These are phyloP conservation scores for Aureobasidium mangrovei DNA, from an alignment of 2,329 filamentous ascomycete species.

Conservation along the genomic window DNA sequence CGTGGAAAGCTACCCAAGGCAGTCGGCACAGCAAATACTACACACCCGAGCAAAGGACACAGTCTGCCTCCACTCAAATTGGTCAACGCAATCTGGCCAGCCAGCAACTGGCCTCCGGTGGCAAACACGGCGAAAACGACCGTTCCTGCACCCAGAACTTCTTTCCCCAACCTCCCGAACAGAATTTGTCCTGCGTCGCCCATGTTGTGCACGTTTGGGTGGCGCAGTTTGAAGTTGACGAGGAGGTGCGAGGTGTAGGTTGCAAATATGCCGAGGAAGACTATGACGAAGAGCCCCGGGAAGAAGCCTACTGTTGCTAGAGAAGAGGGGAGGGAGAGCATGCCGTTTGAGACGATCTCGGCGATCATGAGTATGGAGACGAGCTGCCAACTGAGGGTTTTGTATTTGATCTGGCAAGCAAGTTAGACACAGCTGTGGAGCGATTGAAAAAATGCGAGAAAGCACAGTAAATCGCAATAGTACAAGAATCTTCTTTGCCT, in stretches of 20 bases:
- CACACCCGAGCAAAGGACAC: conserved; percentile 43
- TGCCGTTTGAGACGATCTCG: conserved; percentile 47
- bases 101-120: conserved; percentile 43
- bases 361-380: conserved; percentile 48
- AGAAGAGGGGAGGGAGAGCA: conserved; percentile 45
- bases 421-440: too few species aligned
- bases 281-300: conserved; percentile 43
- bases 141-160: conserved; percentile 33
- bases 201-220: conserved; percentile 31
- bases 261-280: conserved; percentile 43
- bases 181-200: conserved; percentile 29
- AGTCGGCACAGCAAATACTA: conserved; percentile 42
- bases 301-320: conserved; percentile 45
- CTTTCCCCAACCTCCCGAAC: conserved; percentile 17
- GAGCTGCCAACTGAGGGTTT: conserved; percentile 44
- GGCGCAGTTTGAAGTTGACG: conserved; percentile 35
- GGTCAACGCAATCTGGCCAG: conserved; percentile 43
- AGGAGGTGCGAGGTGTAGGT: conserved; percentile 44
- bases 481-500: too few species aligned
- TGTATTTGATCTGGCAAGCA: conserved; percentile 40
- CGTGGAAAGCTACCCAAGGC: conserved; percentile 40
- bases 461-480: too few species aligned
- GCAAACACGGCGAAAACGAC: conserved; percentile 45
- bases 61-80: conserved; percentile 39
- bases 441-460: too few species aligned